Evolutionary conservation across 441 rosid species (phyloP).

Genomic region (Gossypium trilobum): DNA sequence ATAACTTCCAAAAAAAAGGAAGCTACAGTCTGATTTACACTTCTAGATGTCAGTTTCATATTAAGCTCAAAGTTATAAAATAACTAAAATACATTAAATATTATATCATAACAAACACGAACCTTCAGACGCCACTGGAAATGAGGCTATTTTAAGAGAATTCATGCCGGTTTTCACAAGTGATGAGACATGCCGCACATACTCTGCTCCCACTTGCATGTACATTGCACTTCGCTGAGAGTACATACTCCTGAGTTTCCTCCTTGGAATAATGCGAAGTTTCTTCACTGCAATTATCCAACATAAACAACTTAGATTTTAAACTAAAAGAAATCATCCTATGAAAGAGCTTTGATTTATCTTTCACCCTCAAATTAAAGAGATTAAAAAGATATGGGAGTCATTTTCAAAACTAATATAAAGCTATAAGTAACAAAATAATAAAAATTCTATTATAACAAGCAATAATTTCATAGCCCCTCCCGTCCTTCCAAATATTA

Average conservation of each 20-base stretch:
- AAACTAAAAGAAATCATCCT: background rate
- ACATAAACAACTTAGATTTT: slow-evolving; percentile 11
- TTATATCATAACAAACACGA: slow-evolving; percentile 11
- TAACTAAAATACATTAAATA: background rate
- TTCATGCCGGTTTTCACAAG: slow-evolving; percentile 70
- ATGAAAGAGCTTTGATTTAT: background rate
- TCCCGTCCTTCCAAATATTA: background rate
- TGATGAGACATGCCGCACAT: slow-evolving; percentile 67
- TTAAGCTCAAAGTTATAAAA: slow-evolving; percentile 4
- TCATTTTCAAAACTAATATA: background rate
- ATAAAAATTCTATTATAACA: background rate
- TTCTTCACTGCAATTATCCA: slow-evolving; percentile 52
- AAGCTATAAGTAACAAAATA: background rate
- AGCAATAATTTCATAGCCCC: background rate
- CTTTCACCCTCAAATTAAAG: background rate
- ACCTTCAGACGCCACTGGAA: slow-evolving; percentile 69
- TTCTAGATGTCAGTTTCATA: background rate
- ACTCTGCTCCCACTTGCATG: slow-evolving; percentile 72
- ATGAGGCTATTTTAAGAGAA: slow-evolving; percentile 61
- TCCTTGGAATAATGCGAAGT: slow-evolving; percentile 65
- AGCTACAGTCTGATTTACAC: background rate
- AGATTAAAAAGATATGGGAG: background rate
- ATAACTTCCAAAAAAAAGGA: slow-evolving; percentile 1
- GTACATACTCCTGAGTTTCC: slow-evolving; percentile 57
- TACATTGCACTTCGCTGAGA: slow-evolving; percentile 68